Conservation (phyloP, 1,139 yeast species). For the Zygosaccharomyces sapae region DNA sequence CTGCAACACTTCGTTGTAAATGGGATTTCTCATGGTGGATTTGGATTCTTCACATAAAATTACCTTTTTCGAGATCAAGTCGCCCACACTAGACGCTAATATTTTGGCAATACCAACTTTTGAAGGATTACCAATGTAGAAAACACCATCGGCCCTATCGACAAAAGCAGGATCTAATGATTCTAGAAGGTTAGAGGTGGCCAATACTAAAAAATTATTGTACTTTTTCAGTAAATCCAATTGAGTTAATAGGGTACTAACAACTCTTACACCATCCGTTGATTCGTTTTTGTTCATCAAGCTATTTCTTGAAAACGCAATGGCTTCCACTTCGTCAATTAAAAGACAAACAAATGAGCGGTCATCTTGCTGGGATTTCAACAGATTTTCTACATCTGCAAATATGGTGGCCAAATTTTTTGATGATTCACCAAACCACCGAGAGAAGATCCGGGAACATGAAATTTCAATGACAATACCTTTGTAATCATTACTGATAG, state of each 20-base stretch:
- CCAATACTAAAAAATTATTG: constrained; percentile 36
- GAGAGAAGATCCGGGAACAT: constrained; percentile 40
- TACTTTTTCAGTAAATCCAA: constrained; percentile 37
- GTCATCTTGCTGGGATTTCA: constrained; percentile 19
- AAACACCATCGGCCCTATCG: constrained; percentile 39
- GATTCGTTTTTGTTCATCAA: constrained; percentile 38
- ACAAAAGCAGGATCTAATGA: constrained; percentile 39
- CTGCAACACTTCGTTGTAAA: constrained; percentile 16
- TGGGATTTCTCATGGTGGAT: constrained; percentile 4
- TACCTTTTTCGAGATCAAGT: constrained; percentile 20
- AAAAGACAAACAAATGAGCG: constrained; percentile 33
- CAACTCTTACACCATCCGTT: constrained; percentile 40
- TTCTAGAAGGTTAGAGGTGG: constrained; percentile 39
- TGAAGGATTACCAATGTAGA: constrained; percentile 35
- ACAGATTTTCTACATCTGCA: constrained; percentile 30
- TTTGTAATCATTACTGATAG: constrained; percentile 12
- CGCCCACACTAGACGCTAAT: constrained; percentile 24
- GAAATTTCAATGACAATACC: constrained; percentile 38
- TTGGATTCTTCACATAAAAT: constrained; percentile 10
- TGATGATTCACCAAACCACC: constrained; percentile 44
- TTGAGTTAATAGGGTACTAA: constrained; percentile 40
- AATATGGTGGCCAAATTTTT: constrained; percentile 38
- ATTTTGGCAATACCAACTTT: constrained; percentile 28
- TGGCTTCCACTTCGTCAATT: constrained; percentile 42
- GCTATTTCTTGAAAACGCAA: constrained; percentile 39